Evolutionary conservation across 2,329 filamentous ascomycete species (phyloP).

Genomic region (Penicillium sp.): DNA sequence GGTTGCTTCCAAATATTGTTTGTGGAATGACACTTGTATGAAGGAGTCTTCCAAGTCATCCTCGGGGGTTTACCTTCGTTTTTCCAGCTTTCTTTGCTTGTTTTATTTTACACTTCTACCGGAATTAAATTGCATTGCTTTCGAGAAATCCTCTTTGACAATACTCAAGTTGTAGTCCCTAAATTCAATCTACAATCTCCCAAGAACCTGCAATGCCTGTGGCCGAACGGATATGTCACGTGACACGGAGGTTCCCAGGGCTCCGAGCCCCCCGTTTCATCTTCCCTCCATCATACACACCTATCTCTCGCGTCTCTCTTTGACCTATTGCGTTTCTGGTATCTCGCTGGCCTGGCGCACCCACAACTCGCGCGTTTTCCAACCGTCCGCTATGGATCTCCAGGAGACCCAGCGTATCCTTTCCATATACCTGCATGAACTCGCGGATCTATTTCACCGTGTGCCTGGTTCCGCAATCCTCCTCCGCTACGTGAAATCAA

Average conservation of each 20-base stretch:
- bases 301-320: not conserved
- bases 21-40: slow-evolving; percentile 29
- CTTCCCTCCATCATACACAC: not conserved
- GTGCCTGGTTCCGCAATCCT: slow-evolving; percentile 92
- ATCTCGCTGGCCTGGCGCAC: not conserved
- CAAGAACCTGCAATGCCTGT: not conserved
- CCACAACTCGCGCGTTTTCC: slow-evolving; percentile 6
- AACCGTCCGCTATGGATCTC: slow-evolving; percentile 50
- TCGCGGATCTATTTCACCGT: slow-evolving; percentile 72
- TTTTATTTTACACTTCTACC: slow-evolving; percentile 17
- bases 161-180: not conserved
- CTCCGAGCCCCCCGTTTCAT: slow-evolving; percentile 3
- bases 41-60: slow-evolving; percentile 27
- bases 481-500: slow-evolving; percentile 91
- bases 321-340: not conserved
- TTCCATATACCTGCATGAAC: slow-evolving; percentile 53
- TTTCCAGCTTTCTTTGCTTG: slow-evolving; percentile 24
- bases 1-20: slow-evolving; percentile 23
- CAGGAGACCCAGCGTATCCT: slow-evolving; percentile 55
- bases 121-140: slow-evolving; percentile 30
- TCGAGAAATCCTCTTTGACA: not conserved
- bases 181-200: not conserved
- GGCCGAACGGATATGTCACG: not conserved
- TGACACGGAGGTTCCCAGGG: not conserved
- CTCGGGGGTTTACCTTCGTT: slow-evolving; percentile 28